phyloP scores from a whole-genome alignment of 306 rosid species.

The Sicyos baderoa region DNA sequence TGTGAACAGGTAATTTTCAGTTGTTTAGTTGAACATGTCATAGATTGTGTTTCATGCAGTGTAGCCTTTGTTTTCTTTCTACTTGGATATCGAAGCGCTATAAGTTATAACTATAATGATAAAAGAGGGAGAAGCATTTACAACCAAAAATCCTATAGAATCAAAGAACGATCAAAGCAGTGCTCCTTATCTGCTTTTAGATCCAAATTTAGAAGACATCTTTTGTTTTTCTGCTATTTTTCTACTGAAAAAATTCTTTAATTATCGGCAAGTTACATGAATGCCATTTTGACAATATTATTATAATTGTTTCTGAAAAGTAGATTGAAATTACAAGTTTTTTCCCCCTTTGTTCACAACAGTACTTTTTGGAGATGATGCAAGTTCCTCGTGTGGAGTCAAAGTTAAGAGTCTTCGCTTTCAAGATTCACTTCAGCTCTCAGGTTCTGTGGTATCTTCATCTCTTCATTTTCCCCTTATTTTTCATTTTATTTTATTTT shows the following conservation, averaged over 20 bases:
- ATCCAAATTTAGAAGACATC: not conserved
- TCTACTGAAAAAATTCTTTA: not conserved
- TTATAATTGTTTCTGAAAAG: not conserved
- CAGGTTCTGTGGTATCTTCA: slow-evolving; percentile 65
- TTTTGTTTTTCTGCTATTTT: not conserved
- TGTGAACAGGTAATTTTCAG: slow-evolving; percentile 73
- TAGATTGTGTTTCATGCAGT: slow-evolving; percentile 5
- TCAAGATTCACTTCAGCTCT: slow-evolving; percentile 83
- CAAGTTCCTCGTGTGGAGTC: slow-evolving; percentile 98
- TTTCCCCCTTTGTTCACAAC: slow-evolving; percentile 27
- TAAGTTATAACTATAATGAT: not conserved
- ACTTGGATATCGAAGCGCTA: not conserved
- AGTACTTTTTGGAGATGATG: slow-evolving; percentile 92
- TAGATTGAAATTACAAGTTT: not conserved
- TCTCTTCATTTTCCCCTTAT: not conserved
- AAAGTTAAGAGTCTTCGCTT: slow-evolving; percentile 82
- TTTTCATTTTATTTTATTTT: slow-evolving; percentile 16
- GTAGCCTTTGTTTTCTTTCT: not conserved
- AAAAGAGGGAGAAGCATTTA: not conserved
- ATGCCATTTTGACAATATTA: not conserved
- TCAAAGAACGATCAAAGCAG: not conserved
- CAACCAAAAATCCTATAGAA: not conserved
- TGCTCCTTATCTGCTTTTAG: not conserved
- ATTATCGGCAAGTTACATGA: not conserved
- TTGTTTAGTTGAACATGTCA: not conserved